These are phyloP conservation scores for Colletotrichum somersetense DNA, from an alignment of 2,329 filamentous ascomycete genomes.

Conservation along the genomic window DNA sequence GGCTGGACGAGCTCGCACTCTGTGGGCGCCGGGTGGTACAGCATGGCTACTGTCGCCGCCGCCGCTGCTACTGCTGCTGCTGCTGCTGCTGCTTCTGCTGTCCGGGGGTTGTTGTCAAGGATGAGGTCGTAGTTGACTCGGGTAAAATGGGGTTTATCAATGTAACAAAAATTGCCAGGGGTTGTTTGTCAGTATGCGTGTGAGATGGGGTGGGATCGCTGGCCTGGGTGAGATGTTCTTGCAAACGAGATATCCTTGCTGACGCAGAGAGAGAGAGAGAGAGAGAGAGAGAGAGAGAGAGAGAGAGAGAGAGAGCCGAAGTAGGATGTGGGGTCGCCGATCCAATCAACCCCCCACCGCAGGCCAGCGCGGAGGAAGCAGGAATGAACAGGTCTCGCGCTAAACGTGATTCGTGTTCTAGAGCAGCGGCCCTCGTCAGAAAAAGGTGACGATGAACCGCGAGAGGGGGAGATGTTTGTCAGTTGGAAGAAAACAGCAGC, in stretches of 20 bases:
- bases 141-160: background rate
- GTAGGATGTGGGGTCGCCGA: background rate
- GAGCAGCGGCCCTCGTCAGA: background rate
- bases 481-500: too few species aligned
- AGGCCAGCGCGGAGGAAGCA: background rate
- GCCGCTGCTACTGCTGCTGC: too few species aligned
- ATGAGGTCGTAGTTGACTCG: background rate
- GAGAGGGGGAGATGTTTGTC: background rate
- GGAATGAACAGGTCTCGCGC: background rate
- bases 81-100: too few species aligned
- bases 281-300: too few species aligned
- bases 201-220: background rate
- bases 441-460: background rate
- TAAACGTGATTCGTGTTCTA: background rate
- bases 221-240: background rate
- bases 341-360: background rate
- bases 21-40: conserved; percentile 12
- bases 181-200: background rate
- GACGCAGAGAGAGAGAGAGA: background rate
- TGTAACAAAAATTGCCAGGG: background rate
- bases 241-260: background rate
- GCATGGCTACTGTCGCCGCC: background rate
- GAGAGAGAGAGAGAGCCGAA: background rate
- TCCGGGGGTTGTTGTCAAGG: too few species aligned
- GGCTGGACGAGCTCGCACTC: conserved; percentile 41